These are phyloP conservation scores for Chlamydomonas schloesseri DNA, from an alignment of 139 green algal species.

Conservation along the genomic window DNA sequence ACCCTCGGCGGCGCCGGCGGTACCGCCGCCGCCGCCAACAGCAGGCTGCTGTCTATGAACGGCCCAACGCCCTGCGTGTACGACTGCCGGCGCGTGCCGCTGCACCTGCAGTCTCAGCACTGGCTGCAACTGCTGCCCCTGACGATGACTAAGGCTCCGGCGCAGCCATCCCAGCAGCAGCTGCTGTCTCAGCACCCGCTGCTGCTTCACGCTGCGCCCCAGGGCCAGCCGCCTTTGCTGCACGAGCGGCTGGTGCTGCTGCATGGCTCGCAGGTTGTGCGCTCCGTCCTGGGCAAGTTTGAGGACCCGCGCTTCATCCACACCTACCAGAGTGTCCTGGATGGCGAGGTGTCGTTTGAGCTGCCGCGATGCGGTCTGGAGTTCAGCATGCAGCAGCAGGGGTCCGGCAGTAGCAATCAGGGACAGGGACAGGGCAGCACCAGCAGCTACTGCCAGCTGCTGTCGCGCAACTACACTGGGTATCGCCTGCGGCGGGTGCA, in stretches of 20 bases:
- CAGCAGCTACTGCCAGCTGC: neutral
- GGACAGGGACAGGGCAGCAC: no score
- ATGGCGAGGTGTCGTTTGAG: conserved; percentile 43
- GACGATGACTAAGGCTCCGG: neutral
- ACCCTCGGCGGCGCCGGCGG: no score
- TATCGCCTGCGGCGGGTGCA: conserved; percentile 29
- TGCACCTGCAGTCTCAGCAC: neutral
- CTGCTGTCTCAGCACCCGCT: no score
- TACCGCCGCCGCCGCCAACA: neutral
- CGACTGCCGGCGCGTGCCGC: conserved; percentile 12
- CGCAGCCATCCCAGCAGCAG: no score
- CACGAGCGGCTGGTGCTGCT: conserved; percentile 49
- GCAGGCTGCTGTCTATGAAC: neutral
- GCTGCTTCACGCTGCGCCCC: no score
- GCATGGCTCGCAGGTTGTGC: neutral
- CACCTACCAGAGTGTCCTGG: neutral
- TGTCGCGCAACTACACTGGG: conserved; percentile 44
- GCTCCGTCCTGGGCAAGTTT: conserved; percentile 56
- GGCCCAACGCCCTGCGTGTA: neutral
- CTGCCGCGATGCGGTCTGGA: conserved; percentile 63
- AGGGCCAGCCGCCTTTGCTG: no score
- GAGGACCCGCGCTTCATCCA: conserved; percentile 62
- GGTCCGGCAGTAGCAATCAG: no score
- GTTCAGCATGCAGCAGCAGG: conserved; percentile 43
- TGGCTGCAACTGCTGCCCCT: neutral